Evolutionary conservation across 2,329 filamentous ascomycete genomes (phyloP).

Genomic region (Trichoderma semiorbis): DNA sequence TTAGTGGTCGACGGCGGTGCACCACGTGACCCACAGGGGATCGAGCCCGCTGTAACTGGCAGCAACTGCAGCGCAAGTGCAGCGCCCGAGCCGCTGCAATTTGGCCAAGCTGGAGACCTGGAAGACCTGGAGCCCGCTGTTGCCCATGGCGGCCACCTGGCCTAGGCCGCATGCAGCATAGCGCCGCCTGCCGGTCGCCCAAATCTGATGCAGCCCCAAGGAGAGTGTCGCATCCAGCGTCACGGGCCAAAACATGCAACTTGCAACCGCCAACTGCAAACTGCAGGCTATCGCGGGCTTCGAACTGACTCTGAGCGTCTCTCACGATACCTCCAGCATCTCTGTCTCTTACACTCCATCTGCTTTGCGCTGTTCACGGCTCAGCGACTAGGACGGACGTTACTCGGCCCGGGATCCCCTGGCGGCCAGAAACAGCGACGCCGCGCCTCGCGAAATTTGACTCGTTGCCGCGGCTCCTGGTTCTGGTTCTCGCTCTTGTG

Average conservation of each 20-base stretch:
- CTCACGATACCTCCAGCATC: conserved; percentile 16
- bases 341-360: background rate
- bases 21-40: conserved; percentile 9
- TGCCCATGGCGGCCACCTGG: conserved; percentile 32
- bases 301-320: conserved; percentile 1
- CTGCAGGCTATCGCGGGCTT: conserved; percentile 16
- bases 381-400: background rate
- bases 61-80: background rate
- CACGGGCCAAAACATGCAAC: conserved; percentile 30
- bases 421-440: conserved; percentile 10
- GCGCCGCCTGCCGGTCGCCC: conserved; percentile 11
- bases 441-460: conserved; percentile 13
- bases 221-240: conserved; percentile 24
- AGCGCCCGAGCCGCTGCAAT: conserved; percentile 7
- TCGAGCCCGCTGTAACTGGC: background rate
- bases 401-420: background rate
- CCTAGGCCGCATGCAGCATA: conserved; percentile 18
- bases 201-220: conserved; percentile 16
- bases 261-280: conserved; percentile 18
- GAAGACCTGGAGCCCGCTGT: conserved; percentile 20
- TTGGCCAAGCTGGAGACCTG: background rate
- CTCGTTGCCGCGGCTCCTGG: conserved; percentile 10
- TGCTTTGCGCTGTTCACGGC: background rate
- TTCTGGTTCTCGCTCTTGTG: background rate
- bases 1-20: background rate